Percentiles rank a stretch among this genome's conserved stretches.
Conservation (phyloP, 202 grass and related monocot species). For the Carex arenaria region DNA sequence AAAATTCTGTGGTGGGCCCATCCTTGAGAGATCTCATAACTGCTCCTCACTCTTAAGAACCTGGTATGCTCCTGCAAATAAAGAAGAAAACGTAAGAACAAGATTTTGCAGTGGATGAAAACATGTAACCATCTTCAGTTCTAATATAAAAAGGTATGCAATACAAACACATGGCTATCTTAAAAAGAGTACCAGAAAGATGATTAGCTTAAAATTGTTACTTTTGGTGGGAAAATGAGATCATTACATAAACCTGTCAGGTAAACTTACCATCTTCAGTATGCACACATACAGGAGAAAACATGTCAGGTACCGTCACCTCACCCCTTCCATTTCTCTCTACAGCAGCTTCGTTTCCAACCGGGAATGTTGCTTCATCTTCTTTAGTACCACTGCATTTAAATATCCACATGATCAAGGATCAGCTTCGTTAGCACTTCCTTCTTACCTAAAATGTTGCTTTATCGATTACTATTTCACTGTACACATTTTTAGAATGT, state of each 20-base stretch:
- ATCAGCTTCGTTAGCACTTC: background rate
- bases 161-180: background rate
- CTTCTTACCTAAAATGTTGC: background rate
- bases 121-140: background rate
- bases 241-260: background rate
- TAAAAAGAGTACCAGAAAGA: background rate
- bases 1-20: too few species aligned
- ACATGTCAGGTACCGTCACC: background rate
- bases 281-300: background rate
- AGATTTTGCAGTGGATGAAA: background rate
- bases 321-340: slow-evolving; percentile 22
- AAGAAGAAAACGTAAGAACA: background rate
- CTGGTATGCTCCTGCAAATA: slow-evolving; percentile 9
- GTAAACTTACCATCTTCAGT: slow-evolving; percentile 5
- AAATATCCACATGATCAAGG: slow-evolving; percentile 12
- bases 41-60: slow-evolving; percentile 3
- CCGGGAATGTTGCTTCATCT: slow-evolving; percentile 13
- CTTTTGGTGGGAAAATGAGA: background rate
- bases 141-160: background rate
- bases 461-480: background rate
- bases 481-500: background rate
- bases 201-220: background rate
- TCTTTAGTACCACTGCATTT: slow-evolving; percentile 20
- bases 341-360: background rate
- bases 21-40: background rate